Conservation (phyloP, 73 alveolate species). For the Stentor coeruleus region DNA sequence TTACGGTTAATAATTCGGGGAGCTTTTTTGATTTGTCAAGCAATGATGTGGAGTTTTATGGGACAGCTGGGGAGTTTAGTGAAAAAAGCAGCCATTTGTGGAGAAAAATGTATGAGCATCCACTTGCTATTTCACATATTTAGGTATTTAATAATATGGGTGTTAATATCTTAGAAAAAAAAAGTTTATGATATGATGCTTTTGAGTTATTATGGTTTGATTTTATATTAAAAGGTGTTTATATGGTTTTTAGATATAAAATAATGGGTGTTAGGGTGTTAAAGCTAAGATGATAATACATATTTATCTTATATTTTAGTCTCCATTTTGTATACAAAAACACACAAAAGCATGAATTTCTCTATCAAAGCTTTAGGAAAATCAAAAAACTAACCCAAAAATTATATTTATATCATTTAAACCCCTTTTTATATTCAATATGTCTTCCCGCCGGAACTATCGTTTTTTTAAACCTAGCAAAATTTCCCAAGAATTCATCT, state of each 20-base stretch:
- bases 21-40: conserved; percentile 35
- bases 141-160: no score
- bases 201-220: no score
- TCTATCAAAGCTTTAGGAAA: no score
- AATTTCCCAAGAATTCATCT: not conserved
- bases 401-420: not conserved
- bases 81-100: conserved; percentile 36
- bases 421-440: not conserved
- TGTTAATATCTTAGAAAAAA: no score
- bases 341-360: no score
- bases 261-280: no score
- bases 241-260: no score
- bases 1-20: conserved; percentile 32
- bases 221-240: no score
- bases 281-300: no score
- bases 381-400: not conserved
- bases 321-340: no score
- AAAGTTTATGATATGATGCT: no score
- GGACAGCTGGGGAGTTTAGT: conserved; percentile 1
- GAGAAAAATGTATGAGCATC: conserved; percentile 52
- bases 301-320: no score
- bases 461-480: not conserved
- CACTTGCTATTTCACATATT: conserved; percentile 34
- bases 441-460: not conserved
- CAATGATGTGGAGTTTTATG: conserved; percentile 28